phyloP scores from a whole-genome alignment of 768 basidiomycete species.

The Solioccasus polychromus region DNA sequence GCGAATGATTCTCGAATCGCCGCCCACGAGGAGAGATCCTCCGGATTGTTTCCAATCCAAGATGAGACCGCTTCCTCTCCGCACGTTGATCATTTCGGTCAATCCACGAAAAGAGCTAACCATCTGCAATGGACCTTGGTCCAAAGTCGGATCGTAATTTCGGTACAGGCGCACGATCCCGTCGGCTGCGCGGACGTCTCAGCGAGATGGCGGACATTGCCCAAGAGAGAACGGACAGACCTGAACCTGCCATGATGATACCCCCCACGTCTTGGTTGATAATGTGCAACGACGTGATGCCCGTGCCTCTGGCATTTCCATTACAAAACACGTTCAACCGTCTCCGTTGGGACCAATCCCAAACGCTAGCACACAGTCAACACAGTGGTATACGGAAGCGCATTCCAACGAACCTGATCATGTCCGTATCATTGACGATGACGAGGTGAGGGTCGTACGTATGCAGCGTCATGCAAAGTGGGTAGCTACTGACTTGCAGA shows the following conservation, averaged over 20 bases:
- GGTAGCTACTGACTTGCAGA: slow-evolving; percentile 55
- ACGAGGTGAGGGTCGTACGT: slow-evolving; percentile 88
- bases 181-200: slow-evolving; percentile 58
- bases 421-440: slow-evolving; percentile 80
- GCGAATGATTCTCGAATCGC: slow-evolving; percentile 84
- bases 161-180: slow-evolving; percentile 89
- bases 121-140: slow-evolving; percentile 79
- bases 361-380: slow-evolving; percentile 56
- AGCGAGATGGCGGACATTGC: neutral
- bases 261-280: slow-evolving; percentile 96
- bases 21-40: slow-evolving; percentile 84
- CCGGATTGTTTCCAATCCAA: slow-evolving; percentile 92
- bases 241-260: slow-evolving; percentile 82
- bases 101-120: slow-evolving; percentile 92
- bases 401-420: slow-evolving; percentile 64
- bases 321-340: slow-evolving; percentile 84
- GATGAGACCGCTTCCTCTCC: slow-evolving; percentile 81
- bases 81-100: slow-evolving; percentile 68
- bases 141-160: slow-evolving; percentile 77
- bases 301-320: slow-evolving; percentile 77
- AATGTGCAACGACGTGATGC: slow-evolving; percentile 84
- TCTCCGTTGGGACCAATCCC: slow-evolving; percentile 88
- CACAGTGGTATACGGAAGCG: neutral
- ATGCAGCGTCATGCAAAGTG: slow-evolving; percentile 84
- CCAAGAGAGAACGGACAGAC: slow-evolving; percentile 40